phyloP scores from a whole-genome alignment of 768 basidiomycete genomes.

The Lactifluus piperatus region DNA sequence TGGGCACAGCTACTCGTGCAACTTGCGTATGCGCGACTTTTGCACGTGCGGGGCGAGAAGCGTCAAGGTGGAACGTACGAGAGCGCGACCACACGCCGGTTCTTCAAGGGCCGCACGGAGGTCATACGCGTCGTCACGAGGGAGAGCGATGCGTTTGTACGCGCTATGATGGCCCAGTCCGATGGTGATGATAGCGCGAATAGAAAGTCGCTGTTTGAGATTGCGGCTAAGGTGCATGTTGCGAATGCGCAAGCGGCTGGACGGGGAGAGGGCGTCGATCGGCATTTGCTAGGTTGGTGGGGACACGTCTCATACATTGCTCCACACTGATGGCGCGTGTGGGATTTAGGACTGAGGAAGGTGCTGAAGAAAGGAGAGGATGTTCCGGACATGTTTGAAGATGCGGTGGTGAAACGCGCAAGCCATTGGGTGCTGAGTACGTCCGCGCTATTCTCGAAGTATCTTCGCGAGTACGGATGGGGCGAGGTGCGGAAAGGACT shows the following conservation, averaged over 20 bases:
- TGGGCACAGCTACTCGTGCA: slow-evolving; percentile 94
- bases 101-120: slow-evolving; percentile 86
- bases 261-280: slow-evolving; percentile 69
- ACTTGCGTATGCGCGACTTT: slow-evolving; percentile 70
- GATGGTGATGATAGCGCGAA: slow-evolving; percentile 34
- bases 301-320: too few relatives aligned
- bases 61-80: slow-evolving; percentile 83
- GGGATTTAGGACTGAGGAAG: slow-evolving; percentile 58
- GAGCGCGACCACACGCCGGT: slow-evolving; percentile 83
- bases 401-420: slow-evolving; percentile 63
- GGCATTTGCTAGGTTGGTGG: slow-evolving; percentile 72
- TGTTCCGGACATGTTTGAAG: slow-evolving; percentile 61
- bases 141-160: slow-evolving; percentile 72
- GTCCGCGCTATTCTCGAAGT: slow-evolving; percentile 78
- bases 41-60: slow-evolving; percentile 30
- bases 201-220: slow-evolving; percentile 44
- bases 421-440: slow-evolving; percentile 87
- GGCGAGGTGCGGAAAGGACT: slow-evolving; percentile 65
- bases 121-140: slow-evolving; percentile 78
- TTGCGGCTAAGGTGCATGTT: slow-evolving; percentile 58
- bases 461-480: slow-evolving; percentile 86
- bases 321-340: not conserved
- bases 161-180: slow-evolving; percentile 49
- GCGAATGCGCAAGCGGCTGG: slow-evolving; percentile 56
- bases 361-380: slow-evolving; percentile 51